phyloP scores from a whole-genome alignment of 73 alveolate genomes.

The Paramecium pentaurelia region DNA sequence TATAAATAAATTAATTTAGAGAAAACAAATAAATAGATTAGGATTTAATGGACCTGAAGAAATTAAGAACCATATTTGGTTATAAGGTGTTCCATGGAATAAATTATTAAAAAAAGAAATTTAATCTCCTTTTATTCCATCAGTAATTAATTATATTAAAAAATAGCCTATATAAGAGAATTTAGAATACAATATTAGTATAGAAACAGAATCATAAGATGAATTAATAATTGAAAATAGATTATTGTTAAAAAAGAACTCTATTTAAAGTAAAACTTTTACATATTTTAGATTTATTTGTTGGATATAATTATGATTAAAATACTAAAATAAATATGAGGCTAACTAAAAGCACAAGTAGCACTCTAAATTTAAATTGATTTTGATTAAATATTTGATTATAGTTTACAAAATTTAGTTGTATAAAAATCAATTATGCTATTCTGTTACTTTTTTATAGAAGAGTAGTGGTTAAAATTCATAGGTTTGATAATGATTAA shows the following conservation, averaged over 20 bases:
- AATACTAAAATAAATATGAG: neutral
- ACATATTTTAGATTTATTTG: neutral
- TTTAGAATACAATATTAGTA: neutral
- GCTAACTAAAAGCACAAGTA: neutral
- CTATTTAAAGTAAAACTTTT: conserved; percentile 41
- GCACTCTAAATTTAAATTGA: neutral
- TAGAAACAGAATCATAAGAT: conserved; percentile 33
- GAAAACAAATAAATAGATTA: conserved; percentile 60
- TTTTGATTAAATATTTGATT: neutral
- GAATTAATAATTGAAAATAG: conserved; percentile 29
- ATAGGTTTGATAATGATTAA: neutral
- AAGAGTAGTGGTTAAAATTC: neutral
- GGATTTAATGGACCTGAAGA: conserved; percentile 71
- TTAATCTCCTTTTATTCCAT: conserved; percentile 53
- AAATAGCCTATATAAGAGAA: neutral
- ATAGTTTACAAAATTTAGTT: neutral
- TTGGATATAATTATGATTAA: neutral
- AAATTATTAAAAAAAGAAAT: conserved; percentile 36
- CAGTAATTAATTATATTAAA: neutral
- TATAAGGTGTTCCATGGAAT: conserved; percentile 62
- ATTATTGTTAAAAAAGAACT: conserved; percentile 59
- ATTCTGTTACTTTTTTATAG: neutral
- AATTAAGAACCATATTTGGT: conserved; percentile 67
- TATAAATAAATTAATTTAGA: conserved; percentile 63
- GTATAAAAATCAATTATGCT: neutral